These are phyloP conservation scores for Xylariaceae sp. DNA, from an alignment of 2,329 filamentous ascomycete species.

Conservation along the genomic window DNA sequence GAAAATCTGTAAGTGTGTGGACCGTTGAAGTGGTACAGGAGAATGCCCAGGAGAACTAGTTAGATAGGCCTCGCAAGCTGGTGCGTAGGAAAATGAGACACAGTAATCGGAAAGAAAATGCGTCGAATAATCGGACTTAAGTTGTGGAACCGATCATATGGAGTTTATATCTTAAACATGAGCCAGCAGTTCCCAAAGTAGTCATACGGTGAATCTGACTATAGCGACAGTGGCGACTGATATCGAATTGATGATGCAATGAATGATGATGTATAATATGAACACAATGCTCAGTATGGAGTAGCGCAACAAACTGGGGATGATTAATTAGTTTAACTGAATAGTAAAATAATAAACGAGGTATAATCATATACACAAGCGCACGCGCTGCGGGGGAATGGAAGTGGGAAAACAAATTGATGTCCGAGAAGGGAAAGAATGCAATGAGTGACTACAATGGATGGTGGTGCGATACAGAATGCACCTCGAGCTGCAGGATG, in stretches of 20 bases:
- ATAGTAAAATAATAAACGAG: not conserved
- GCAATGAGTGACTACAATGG: constrained; percentile 9
- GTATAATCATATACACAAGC: constrained; percentile 5
- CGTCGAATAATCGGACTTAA: constrained; percentile 1
- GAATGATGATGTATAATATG: constrained; percentile 16
- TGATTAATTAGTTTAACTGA: constrained; percentile 17
- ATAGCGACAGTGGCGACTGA: constrained; percentile 3
- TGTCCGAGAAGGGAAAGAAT: constrained; percentile 6
- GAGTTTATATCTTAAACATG: constrained; percentile 23
- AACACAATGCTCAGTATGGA: constrained; percentile 13
- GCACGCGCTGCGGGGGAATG: constrained; percentile 14
- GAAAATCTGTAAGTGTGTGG: constrained; percentile 21
- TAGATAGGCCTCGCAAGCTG: constrained; percentile 6
- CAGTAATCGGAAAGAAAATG: constrained; percentile 6
- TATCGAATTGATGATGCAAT: constrained; percentile 1
- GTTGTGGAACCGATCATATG: constrained; percentile 22
- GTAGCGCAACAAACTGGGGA: constrained; percentile 18
- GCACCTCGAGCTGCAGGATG: constrained; percentile 15
- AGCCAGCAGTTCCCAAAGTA: constrained; percentile 8
- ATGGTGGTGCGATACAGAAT: constrained; percentile 17
- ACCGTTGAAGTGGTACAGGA: constrained; percentile 6
- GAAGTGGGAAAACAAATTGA: constrained; percentile 1
- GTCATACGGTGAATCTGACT: not conserved
- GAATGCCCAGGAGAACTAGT: constrained; percentile 1
- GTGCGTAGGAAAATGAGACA: constrained; percentile 25